Conservation (phyloP, 2,329 filamentous ascomycete genomes). For the Fusarium vanettenii region DNA sequence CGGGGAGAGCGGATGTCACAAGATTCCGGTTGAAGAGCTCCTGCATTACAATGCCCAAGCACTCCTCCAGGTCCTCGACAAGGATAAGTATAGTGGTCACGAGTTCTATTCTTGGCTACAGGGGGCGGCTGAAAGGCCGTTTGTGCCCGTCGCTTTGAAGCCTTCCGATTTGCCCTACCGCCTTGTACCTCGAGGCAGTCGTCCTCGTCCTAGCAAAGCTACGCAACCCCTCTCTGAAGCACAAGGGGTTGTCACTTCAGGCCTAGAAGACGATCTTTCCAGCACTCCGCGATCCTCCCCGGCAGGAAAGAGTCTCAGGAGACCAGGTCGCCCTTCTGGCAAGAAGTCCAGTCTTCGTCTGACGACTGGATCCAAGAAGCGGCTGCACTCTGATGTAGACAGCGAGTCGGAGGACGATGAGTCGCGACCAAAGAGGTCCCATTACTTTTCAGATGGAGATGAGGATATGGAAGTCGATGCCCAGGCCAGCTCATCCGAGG, state of each 20-base stretch:
- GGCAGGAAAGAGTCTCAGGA: conserved; percentile 49
- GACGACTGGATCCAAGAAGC: conserved; percentile 57
- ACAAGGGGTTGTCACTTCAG: conserved; percentile 2
- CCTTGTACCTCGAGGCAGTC: conserved; percentile 38
- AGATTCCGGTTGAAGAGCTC: conserved; percentile 55
- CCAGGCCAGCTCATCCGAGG: conserved; percentile 34
- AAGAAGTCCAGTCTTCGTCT: conserved; percentile 60
- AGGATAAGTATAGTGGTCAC: conserved; percentile 47
- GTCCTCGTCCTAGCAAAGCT: conserved; percentile 12
- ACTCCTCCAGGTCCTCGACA: conserved; percentile 51
- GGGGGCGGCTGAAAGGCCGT: conserved; percentile 40
- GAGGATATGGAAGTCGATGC: conserved; percentile 48
- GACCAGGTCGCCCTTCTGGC: conserved; percentile 53
- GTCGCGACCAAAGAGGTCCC: conserved; percentile 50
- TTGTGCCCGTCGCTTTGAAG: conserved; percentile 44
- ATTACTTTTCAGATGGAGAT: conserved; percentile 47
- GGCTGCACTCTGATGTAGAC: conserved; percentile 53
- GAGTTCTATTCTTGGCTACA: conserved; percentile 51
- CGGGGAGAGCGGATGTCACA: conserved; percentile 50
- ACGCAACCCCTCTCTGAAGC: background rate
- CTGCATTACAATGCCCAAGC: conserved; percentile 58
- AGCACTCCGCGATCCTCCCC: conserved; percentile 35
- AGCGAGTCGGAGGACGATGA: conserved; percentile 52
- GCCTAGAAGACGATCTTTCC: conserved; percentile 29
- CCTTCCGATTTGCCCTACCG: conserved; percentile 45